Conservation (phyloP, 1,139 yeast genomes). For the Pichia kudriavzevii region DNA sequence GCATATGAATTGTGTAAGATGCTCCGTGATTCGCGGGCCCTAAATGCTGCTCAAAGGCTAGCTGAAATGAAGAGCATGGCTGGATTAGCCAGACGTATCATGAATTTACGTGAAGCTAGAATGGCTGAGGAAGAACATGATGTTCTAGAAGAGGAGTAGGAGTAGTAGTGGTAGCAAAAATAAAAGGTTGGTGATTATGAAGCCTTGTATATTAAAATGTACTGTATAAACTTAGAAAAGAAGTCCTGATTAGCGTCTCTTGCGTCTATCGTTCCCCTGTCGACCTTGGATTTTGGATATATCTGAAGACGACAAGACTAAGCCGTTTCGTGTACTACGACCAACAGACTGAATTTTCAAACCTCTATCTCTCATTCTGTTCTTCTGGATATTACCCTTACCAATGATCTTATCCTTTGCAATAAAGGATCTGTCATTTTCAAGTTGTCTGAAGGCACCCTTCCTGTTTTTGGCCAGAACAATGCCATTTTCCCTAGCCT, state of each 20-base stretch:
- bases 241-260: not conserved
- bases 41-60: constrained; percentile 76
- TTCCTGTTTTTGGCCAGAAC: constrained; percentile 58
- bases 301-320: constrained; percentile 65
- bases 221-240: too few species aligned
- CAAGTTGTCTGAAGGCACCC: constrained; percentile 50
- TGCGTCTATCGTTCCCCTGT: constrained; percentile 1
- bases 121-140: constrained; percentile 30
- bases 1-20: constrained; percentile 66
- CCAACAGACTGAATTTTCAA: constrained; percentile 70
- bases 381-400: constrained; percentile 30
- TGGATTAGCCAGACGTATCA: constrained; percentile 59
- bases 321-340: constrained; percentile 70
- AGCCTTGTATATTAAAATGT: not conserved
- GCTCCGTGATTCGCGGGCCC: constrained; percentile 68
- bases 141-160: not conserved
- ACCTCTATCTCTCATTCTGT: constrained; percentile 59
- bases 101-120: constrained; percentile 54
- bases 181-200: not conserved
- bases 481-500: constrained; percentile 86
- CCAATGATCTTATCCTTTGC: constrained; percentile 53
- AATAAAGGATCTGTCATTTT: constrained; percentile 49
- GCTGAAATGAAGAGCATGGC: constrained; percentile 71
- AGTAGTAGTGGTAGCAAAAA: not conserved
- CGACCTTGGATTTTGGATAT: constrained; percentile 39